Percentiles rank a stretch among this genome's conserved stretches.
Conservation (phyloP, 139 green algal genomes). For the Chlorokybus atmophyticus region DNA sequence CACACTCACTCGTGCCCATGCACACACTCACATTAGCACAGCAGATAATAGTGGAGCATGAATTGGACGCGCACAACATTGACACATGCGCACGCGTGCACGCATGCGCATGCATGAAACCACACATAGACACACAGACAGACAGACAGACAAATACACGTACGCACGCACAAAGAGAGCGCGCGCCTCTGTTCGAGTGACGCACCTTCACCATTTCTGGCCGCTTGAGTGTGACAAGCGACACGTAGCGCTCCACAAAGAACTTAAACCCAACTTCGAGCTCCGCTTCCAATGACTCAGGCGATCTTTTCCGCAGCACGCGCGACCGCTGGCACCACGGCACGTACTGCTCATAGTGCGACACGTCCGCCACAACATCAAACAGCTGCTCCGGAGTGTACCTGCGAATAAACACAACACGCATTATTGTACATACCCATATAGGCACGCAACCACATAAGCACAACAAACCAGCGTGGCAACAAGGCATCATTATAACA, state of each 20-base stretch:
- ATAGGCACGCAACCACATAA: no score
- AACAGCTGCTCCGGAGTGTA: constrained; percentile 69
- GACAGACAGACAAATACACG: not conserved
- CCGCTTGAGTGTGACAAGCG: constrained; percentile 45
- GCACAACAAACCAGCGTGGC: no score
- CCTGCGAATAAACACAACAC: no score
- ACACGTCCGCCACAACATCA: constrained; percentile 63
- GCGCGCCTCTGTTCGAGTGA: not conserved
- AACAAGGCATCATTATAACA: no score
- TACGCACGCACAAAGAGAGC: not conserved
- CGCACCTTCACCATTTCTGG: constrained; percentile 19
- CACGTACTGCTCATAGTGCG: constrained; percentile 75
- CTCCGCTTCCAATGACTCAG: constrained; percentile 68
- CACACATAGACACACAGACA: no score
- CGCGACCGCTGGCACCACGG: constrained; percentile 64
- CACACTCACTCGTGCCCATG: not conserved
- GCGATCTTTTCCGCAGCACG: constrained; percentile 22
- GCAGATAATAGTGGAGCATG: not conserved
- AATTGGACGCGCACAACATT: no score
- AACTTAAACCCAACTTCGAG: constrained; percentile 83
- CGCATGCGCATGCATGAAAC: no score
- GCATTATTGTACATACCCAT: no score
- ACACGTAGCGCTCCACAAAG: constrained; percentile 65
- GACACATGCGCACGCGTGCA: no score
- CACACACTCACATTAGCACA: constrained; percentile 24